phyloP scores from a whole-genome alignment of 305 asterid genomes.

The Rubia peregrina region DNA sequence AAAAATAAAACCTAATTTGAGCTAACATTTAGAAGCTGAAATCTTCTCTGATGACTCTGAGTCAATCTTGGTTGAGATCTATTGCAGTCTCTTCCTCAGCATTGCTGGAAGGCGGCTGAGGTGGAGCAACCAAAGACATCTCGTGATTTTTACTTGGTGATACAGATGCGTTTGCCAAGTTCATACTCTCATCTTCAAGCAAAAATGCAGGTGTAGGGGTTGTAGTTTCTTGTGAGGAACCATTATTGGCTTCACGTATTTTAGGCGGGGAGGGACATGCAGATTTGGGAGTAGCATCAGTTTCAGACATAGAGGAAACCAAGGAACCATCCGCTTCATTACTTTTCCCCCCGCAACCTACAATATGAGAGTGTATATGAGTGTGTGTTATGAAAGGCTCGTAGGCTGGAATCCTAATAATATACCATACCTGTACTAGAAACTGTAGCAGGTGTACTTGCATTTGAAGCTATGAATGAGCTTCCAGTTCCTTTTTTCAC shows the following conservation, averaged over 20 bases:
- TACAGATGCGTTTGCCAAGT: constrained; percentile 22
- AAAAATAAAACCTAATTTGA: no score
- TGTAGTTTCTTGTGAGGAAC: constrained; percentile 21
- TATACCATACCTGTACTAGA: constrained; percentile 42
- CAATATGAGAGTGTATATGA: constrained; percentile 14
- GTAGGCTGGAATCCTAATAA: background rate
- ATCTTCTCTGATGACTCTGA: background rate
- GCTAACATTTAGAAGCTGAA: no score
- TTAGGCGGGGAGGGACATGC: constrained; percentile 29
- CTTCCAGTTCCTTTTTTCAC: constrained; percentile 59
- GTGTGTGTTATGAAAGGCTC: background rate
- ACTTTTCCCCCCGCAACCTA: constrained; percentile 51
- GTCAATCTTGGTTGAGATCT: constrained; percentile 23
- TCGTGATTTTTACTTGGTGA: constrained; percentile 25
- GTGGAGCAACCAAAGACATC: constrained; percentile 20
- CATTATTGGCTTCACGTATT: constrained; percentile 24
- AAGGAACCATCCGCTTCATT: constrained; percentile 46
- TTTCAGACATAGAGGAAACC: constrained; percentile 33
- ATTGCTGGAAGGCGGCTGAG: constrained; percentile 19
- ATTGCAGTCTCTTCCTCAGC: constrained; percentile 15
- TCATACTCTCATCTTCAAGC: constrained; percentile 23
- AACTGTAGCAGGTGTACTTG: constrained; percentile 31
- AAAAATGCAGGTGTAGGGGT: constrained; percentile 21
- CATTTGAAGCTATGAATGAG: constrained; percentile 37
- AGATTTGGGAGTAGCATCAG: constrained; percentile 24